Evolutionary conservation across 108 stramenopile species (phyloP), one percentile per base, ranked within the genome.

Genomic region (Skeletonema menzelii): DNA sequence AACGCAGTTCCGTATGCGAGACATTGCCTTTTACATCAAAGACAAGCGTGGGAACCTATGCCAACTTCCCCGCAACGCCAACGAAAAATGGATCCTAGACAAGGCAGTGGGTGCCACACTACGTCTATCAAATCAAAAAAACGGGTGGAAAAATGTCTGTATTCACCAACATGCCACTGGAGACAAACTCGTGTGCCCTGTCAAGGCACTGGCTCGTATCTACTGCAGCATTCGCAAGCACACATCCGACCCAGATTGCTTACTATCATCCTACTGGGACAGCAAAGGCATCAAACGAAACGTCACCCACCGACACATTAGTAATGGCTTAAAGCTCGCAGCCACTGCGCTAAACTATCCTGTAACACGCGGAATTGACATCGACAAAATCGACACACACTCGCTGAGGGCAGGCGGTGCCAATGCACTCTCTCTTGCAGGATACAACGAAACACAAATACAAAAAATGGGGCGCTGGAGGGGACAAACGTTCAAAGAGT

Each of bases 391-490:
- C 12, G 42, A 65, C 42, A 65, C 63, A 11, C 63, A 65, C 42
- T 65, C 63, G 10, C 63, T 65, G 15, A 19, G 63, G 4, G 44
- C 44, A 11, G 64, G 64, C 12, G 64, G 64, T 15, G 42, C 64
- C 27, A 65, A 65, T 46, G 64, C 64, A 3, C 63, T 63, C 3
- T 35, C 63, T 24, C 38, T 63, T 20, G 26, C 34, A 2, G 63
- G 63, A 2, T 63, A 63, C 15, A 40, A 22, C 20, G 35, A 63
- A 3, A 44, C 17, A 0, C 38, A 65, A 5, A 65, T 65, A 1
- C 38, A 65, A 27, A 65, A 65, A 34, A 65, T 20, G 64, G 64
- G 63, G 0, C 35, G 63, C 63, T 37, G 63, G 63, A 35, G 63
- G 6, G 19, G 35, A 6, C n/a, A 35, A n/a, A 63, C 63, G 14